Evolutionary conservation across 2,329 filamentous ascomycete genomes (phyloP).

Genomic region (Rhexocercosporidium sp.): DNA sequence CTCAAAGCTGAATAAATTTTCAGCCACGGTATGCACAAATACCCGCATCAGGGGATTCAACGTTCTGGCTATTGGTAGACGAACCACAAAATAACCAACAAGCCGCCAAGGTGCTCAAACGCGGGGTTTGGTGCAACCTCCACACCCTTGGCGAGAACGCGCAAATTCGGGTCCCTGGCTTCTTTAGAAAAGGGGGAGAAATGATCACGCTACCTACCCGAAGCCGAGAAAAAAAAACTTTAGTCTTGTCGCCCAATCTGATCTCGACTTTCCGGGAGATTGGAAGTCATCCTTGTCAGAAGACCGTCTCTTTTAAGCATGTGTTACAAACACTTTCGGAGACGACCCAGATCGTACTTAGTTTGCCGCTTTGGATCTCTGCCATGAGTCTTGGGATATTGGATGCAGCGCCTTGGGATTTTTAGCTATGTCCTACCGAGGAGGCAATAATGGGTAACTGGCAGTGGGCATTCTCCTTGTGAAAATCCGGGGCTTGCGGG

Average conservation of each 20-base stretch:
- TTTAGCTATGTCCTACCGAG: not conserved
- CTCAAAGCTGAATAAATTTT: not conserved
- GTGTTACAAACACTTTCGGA: not conserved
- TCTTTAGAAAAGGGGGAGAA: not conserved
- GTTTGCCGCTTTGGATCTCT: not conserved
- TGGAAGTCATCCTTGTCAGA: not conserved
- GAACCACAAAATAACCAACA: not conserved
- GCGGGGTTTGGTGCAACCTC: not conserved
- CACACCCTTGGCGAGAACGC: not conserved
- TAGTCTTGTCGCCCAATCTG: not conserved
- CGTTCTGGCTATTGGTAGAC: not conserved
- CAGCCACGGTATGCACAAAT: not conserved
- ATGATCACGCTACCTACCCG: conserved; percentile 2
- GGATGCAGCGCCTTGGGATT: not conserved
- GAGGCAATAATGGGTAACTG: not conserved
- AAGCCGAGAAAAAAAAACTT: not conserved
- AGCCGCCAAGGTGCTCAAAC: not conserved
- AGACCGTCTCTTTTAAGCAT: not conserved
- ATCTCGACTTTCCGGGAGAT: not conserved
- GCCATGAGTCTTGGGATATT: conserved; percentile 9
- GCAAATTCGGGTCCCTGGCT: too few species aligned
- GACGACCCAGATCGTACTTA: not conserved
- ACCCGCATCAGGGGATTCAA: not conserved
- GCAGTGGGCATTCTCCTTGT: not conserved
- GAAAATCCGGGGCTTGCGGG: not conserved